Conservation (phyloP, 1,284 basidiomycete genomes). For the Pseudozyma pruni region DNA sequence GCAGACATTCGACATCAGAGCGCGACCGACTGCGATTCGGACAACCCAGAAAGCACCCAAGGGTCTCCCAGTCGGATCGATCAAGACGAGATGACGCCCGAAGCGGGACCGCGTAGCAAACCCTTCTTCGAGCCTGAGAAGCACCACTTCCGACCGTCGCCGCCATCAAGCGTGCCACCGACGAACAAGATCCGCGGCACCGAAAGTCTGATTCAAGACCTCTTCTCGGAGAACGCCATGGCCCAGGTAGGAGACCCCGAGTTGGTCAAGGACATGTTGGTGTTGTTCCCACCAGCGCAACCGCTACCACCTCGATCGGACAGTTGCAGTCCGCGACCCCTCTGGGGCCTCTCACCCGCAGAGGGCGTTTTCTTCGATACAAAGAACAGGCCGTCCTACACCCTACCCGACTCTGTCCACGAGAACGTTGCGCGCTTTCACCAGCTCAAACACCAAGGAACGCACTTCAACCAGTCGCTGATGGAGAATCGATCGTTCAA, state of each 20-base stretch:
- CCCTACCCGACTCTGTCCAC: constrained; percentile 1
- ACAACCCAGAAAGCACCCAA: constrained; percentile 4
- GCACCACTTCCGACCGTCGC: background rate
- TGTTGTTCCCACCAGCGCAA: constrained; percentile 21
- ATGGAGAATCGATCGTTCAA: constrained; percentile 89
- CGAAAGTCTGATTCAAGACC: background rate
- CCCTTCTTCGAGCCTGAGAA: background rate
- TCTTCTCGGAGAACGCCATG: background rate
- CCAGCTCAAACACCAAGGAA: constrained; percentile 75
- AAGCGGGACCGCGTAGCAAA: constrained; percentile 6
- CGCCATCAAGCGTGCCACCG: background rate
- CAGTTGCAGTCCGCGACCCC: background rate
- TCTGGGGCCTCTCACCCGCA: constrained; percentile 15
- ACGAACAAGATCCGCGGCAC: constrained; percentile 7
- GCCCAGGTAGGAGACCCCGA: constrained; percentile 20
- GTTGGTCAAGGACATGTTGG: constrained; percentile 6
- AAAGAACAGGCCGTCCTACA: background rate
- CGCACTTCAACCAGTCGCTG: constrained; percentile 92
- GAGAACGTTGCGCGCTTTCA: constrained; percentile 77
- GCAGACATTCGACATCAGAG: background rate
- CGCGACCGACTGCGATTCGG: constrained; percentile 1
- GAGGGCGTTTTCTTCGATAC: background rate
- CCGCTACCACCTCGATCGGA: too few species aligned
- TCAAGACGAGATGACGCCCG: background rate
- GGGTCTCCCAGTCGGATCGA: too few species aligned